Conservation (phyloP, 352 stramenopile genomes). For the Globisporangium spiculum region DNA sequence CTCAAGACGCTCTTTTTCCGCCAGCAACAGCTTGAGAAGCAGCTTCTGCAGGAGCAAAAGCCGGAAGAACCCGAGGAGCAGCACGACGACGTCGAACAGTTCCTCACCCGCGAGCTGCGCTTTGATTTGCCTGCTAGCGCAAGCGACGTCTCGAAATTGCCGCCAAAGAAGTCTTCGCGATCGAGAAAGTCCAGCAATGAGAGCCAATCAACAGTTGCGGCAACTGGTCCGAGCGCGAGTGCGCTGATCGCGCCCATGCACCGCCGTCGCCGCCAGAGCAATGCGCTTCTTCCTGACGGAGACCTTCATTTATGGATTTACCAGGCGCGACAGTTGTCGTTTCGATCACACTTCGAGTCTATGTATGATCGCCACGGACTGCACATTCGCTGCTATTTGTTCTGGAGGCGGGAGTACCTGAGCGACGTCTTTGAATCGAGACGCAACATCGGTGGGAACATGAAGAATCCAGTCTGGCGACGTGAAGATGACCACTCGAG, state of each 20-base stretch:
- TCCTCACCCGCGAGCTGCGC: conserved; percentile 10
- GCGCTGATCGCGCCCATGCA: not conserved
- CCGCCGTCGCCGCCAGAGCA: conserved; percentile 11
- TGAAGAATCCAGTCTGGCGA: conserved; percentile 44
- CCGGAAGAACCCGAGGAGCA: not conserved
- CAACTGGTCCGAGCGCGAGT: not conserved
- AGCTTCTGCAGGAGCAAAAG: not conserved
- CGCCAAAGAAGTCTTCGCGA: not conserved
- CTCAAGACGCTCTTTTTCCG: conserved; percentile 16
- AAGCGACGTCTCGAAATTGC: not conserved
- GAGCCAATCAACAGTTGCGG: not conserved
- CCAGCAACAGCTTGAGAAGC: conserved; percentile 13
- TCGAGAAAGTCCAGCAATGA: not conserved
- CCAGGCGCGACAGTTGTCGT: conserved; percentile 39
- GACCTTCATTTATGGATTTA: conserved; percentile 53
- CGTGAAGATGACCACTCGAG: conserved; percentile 24
- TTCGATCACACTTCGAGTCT: conserved; percentile 38
- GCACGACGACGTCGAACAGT: conserved; percentile 10
- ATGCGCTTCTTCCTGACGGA: conserved; percentile 23
- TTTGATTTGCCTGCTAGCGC: not conserved
- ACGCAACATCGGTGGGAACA: conserved; percentile 37
- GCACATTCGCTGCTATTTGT: conserved; percentile 36
- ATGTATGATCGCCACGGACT: conserved; percentile 50
- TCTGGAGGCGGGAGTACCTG: conserved; percentile 19
- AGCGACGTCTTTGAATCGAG: conserved; percentile 41